A percentile compares a stretch with the other conserved stretches of the same genome.
These are phyloP conservation scores for Metschnikowia noctiluminum DNA, from an alignment of 805 yeast genomes.

Conservation along the genomic window DNA sequence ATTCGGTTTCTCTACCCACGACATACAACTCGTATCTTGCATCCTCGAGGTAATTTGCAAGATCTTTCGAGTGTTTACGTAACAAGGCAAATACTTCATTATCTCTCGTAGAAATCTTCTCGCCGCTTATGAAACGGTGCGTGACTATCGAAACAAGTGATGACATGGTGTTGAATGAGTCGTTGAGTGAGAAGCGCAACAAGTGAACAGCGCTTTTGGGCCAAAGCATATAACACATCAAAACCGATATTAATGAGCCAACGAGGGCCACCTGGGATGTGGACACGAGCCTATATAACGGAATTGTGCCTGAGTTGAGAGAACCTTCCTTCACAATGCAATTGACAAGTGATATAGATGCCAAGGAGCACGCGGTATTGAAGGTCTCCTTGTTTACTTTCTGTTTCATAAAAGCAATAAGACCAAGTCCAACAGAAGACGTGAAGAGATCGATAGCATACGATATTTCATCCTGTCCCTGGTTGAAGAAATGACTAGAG, in stretches of 20 bases:
- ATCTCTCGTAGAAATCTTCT: slow-evolving; percentile 40
- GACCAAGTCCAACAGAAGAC: slow-evolving; percentile 56
- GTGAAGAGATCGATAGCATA: slow-evolving; percentile 52
- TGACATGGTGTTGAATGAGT: slow-evolving; percentile 51
- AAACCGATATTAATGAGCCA: slow-evolving; percentile 60
- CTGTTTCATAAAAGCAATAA: slow-evolving; percentile 68
- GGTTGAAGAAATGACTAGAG: slow-evolving; percentile 43
- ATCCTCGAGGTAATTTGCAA: slow-evolving; percentile 50
- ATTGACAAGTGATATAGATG: slow-evolving; percentile 67
- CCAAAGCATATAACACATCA: slow-evolving; percentile 60
- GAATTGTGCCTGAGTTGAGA: slow-evolving; percentile 53
- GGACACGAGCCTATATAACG: slow-evolving; percentile 50
- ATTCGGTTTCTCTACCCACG: slow-evolving; percentile 56
- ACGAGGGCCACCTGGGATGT: slow-evolving; percentile 54
- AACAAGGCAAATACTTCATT: slow-evolving; percentile 34
- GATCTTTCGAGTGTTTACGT: slow-evolving; percentile 35
- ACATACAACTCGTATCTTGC: slow-evolving; percentile 57
- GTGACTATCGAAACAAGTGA: slow-evolving; percentile 44
- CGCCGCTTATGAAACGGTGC: slow-evolving; percentile 49
- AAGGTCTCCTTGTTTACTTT: slow-evolving; percentile 63
- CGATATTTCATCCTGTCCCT: slow-evolving; percentile 47
- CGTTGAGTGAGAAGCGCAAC: slow-evolving; percentile 46
- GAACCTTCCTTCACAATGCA: slow-evolving; percentile 75
- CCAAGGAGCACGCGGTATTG: slow-evolving; percentile 77
- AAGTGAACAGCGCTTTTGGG: slow-evolving; percentile 54